Base-by-base conservation (phyloP, 2,329 filamentous ascomycete genomes). In the Colletotrichum nymphaeae region DNA sequence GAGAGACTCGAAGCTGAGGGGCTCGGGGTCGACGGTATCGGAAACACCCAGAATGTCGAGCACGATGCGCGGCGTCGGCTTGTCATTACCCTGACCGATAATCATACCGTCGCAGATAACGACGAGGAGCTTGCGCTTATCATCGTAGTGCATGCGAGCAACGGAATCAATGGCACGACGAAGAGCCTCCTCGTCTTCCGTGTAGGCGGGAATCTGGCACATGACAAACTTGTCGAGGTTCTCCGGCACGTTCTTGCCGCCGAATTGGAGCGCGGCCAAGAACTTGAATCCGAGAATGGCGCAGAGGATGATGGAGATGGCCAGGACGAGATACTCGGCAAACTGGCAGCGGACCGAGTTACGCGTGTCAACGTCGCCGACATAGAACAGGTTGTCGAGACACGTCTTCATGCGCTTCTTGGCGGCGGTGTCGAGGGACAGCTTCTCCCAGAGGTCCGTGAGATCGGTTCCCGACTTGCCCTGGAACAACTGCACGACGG, bases 71-170 rank as follows among this genome's bases (percentile, higher is more conserved):
- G 97, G 97, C 0, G 97, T 99, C 7, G 97, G 95, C 74, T 95
- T 91, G 82, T 99, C 97, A 84, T 99, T 99, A 80, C 97, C 97
- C 85, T 98, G 95, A 79, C 97, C 97, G 76, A 99, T 97, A 86
- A 99, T 99, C 96, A 99, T 98, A 84, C 97, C 97, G 80, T 99
- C 97, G 79, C 97, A 99, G 76, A 99, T 88, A 74, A 99, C 89
- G 76, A 98, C 91, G 30, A 99, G 87, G 14, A 99, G 89, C 87
- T 99, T 99, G 80, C 97, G 94, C 87, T 99, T 99, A 81, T 99
- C 96, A 79, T 99, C 97, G 80, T 99, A 99, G 77, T 92, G 92
- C 95, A 98, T 98, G 74, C 95, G 90, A 32, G 97, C 95, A 72
- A 95, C 94, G 0, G 97, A 99, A 82, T 99, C 97, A 78, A 99